Conservation (phyloP, 164 flowering plant species). For the Paratinospora sagittata region DNA sequence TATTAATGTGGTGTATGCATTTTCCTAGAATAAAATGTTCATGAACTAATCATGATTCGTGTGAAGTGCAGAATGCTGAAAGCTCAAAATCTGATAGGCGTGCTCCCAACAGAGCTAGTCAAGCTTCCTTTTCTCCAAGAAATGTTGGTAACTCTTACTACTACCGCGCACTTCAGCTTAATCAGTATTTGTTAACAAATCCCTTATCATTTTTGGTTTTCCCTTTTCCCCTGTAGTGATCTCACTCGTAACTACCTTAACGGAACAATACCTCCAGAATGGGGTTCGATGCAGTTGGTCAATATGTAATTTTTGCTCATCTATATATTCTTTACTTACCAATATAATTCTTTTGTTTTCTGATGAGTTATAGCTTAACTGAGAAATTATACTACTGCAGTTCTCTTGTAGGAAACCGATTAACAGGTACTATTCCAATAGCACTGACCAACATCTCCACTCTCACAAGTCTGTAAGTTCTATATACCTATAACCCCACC, state of each 20-base stretch:
- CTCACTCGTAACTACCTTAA: constrained; percentile 51
- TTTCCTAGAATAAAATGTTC: too few relatives aligned
- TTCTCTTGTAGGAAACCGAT: constrained; percentile 35
- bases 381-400: constrained; percentile 28
- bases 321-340: too few relatives aligned
- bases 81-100: constrained; percentile 51
- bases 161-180: too few relatives aligned
- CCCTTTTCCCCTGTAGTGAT: constrained; percentile 36
- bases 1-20: too few relatives aligned
- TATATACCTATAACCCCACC: too few relatives aligned
- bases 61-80: constrained; percentile 35
- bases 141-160: too few relatives aligned
- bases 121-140: constrained; percentile 50
- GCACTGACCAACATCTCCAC: constrained; percentile 31
- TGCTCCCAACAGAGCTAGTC: constrained; percentile 53
- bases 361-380: background rate
- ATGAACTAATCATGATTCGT: too few relatives aligned
- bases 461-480: constrained; percentile 38
- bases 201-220: too few relatives aligned
- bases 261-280: constrained; percentile 55
- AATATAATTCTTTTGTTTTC: background rate
- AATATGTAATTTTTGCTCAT: constrained; percentile 24
- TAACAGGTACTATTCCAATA: constrained; percentile 24
- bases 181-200: background rate
- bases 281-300: constrained; percentile 33